These are phyloP conservation scores for Musa balbisiana DNA, from an alignment of 202 grass and related monocot genomes.

Conservation along the genomic window DNA sequence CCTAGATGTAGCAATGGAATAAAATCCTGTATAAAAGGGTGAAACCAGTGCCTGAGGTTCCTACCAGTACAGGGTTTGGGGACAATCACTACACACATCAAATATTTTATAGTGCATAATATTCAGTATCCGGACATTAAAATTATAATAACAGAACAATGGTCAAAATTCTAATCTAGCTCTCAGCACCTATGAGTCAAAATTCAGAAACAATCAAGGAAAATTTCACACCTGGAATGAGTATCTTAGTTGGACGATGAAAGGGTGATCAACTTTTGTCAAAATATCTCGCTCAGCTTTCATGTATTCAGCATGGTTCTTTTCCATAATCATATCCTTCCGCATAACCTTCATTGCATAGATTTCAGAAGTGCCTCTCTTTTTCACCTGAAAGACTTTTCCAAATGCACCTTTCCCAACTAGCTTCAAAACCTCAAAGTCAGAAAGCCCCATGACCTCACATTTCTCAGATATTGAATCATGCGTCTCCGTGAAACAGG, in stretches of 20 bases:
- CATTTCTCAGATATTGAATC: conserved; percentile 36
- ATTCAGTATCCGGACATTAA: neutral
- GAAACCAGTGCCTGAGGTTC: too few species aligned
- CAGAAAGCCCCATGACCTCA: conserved; percentile 60
- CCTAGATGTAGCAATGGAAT: too few species aligned
- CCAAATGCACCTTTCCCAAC: conserved; percentile 97
- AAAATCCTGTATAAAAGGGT: too few species aligned
- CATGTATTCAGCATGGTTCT: conserved; percentile 98
- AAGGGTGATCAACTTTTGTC: conserved; percentile 96
- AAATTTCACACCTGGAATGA: conserved; percentile 73
- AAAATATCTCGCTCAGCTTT: conserved; percentile 98
- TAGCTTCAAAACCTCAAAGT: conserved; percentile 92
- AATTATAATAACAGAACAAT: neutral
- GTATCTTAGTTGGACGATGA: conserved; percentile 90
- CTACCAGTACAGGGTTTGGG: too few species aligned
- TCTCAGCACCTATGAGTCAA: neutral
- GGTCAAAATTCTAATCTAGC: neutral
- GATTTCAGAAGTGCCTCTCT: conserved; percentile 84
- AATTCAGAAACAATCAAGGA: neutral
- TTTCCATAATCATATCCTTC: conserved; percentile 96
- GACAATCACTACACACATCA: neutral
- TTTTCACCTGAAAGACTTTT: conserved; percentile 96
- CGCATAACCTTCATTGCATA: conserved; percentile 99
- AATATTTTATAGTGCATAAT: neutral
- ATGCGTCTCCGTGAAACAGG: conserved; percentile 33